These are phyloP conservation scores for Firmiana major DNA, from an alignment of 345 rosid genomes.

Conservation along the genomic window DNA sequence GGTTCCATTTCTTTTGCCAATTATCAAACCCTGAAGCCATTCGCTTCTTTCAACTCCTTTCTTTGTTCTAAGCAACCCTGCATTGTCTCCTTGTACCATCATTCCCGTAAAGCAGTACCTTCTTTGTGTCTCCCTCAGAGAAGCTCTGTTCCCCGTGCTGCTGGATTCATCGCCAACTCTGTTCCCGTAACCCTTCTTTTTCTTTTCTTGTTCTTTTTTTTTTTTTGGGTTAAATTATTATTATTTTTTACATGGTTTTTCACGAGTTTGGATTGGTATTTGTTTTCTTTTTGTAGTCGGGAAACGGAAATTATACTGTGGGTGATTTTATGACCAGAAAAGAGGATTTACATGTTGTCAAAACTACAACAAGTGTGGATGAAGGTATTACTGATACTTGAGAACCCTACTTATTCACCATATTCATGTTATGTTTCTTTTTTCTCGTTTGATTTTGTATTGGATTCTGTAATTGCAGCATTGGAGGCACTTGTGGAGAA, in stretches of 20 bases:
- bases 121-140: conserved; percentile 21
- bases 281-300: conserved; percentile 51
- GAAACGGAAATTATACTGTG: conserved; percentile 60
- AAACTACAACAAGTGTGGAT: conserved; percentile 71
- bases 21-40: conserved; percentile 9
- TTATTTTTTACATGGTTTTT: not conserved
- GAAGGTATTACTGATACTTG: conserved; percentile 48
- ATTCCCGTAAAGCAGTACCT: not conserved
- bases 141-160: conserved; percentile 21
- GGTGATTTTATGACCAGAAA: conserved; percentile 90
- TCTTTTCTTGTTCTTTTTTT: not conserved
- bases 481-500: conserved; percentile 73
- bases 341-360: conserved; percentile 61
- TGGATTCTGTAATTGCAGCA: conserved; percentile 38
- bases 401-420: not conserved
- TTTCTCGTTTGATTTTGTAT: not conserved
- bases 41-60: conserved; percentile 13
- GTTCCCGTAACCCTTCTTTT: conserved; percentile 38
- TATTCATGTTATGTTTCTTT: not conserved
- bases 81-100: conserved; percentile 10
- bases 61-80: conserved; percentile 5
- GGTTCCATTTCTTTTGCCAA: conserved; percentile 11
- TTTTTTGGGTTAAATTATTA: not conserved
- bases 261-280: not conserved
- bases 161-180: conserved; percentile 40